Evolutionary conservation across 495 filamentous ascomycete species (phyloP).

Genomic region (Hyaloscypha bicolor): DNA sequence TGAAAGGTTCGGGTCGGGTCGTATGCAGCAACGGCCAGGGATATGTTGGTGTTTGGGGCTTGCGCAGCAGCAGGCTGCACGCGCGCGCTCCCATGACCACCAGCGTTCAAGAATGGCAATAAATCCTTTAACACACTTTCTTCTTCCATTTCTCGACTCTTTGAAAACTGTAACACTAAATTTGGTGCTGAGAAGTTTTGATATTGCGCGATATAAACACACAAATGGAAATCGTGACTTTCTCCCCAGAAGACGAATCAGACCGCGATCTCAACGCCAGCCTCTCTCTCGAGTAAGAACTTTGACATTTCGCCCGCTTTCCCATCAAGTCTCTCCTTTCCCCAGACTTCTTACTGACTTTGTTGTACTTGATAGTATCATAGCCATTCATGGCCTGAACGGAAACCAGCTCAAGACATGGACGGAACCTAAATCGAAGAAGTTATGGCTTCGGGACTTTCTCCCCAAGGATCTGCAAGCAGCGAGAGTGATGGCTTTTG

Average conservation of each 20-base stretch:
- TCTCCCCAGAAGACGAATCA: background rate
- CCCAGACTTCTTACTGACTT: background rate
- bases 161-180: too few species aligned
- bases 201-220: background rate
- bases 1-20: background rate
- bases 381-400: slow-evolving; percentile 38
- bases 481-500: slow-evolving; percentile 33
- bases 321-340: background rate
- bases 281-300: slow-evolving; percentile 1
- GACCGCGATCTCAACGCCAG: background rate
- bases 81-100: background rate
- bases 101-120: too few species aligned
- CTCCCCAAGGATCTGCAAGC: slow-evolving; percentile 26
- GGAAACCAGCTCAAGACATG: slow-evolving; percentile 30
- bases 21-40: background rate
- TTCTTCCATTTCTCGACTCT: background rate
- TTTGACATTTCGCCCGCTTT: background rate
- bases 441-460: slow-evolving; percentile 35
- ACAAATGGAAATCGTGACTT: background rate
- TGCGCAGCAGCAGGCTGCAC: background rate
- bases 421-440: slow-evolving; percentile 29
- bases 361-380: slow-evolving; percentile 27
- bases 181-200: background rate
- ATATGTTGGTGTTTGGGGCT: background rate
- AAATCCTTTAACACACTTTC: background rate